Evolutionary conservation across 2,329 filamentous ascomycete species (phyloP), one percentile per base, ranked within the genome.

Genomic region (Microdochium paspali): DNA sequence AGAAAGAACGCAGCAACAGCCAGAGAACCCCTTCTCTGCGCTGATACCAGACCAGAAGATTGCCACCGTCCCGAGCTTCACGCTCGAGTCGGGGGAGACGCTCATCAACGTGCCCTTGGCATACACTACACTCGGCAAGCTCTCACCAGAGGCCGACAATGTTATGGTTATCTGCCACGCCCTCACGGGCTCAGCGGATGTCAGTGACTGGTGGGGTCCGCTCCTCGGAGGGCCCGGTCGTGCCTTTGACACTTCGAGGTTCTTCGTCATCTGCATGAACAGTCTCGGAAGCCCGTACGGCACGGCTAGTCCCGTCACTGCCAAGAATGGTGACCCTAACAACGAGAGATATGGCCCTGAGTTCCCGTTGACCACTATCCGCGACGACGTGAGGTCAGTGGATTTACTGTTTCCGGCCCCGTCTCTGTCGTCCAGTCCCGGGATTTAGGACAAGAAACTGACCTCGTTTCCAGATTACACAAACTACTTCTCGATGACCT

Each of bases 301-400:
- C 25, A 88, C 85, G 49, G 87, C 86, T n/a, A 91, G 87, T 61
- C 87, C 88, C 1, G 87, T 91, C 46, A 98, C 93, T 2, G 84
- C 83, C 56, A 94, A 88, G 64, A 84, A 96, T 60, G 90, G 90
- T 13, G 80, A 94, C 57, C 69, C 77, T 15, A 72, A 72, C 46
- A 82, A 87, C 52, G 90, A 80, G 18, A 79, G 79, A 56, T 98
- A 98, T 61, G 93, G 93, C 0, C 93, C 93, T 1, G 93, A 98
- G 61, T 98, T 98, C 56, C 93, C 93, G 44, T 70, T 98, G 53
- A 96, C 93, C 1, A 97, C 93, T 0, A 88, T 98, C 53, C 77
- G 91, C 54, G 93, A 98, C 63, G 93, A 98, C 69, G 91, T 97
- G 46, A 90, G 87, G 87, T 93, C 69, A 70, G 85, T 65, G n/a